Base-by-base conservation (phyloP, 192 early-diverging fungal species). In the Coemansia sp. region DNA sequence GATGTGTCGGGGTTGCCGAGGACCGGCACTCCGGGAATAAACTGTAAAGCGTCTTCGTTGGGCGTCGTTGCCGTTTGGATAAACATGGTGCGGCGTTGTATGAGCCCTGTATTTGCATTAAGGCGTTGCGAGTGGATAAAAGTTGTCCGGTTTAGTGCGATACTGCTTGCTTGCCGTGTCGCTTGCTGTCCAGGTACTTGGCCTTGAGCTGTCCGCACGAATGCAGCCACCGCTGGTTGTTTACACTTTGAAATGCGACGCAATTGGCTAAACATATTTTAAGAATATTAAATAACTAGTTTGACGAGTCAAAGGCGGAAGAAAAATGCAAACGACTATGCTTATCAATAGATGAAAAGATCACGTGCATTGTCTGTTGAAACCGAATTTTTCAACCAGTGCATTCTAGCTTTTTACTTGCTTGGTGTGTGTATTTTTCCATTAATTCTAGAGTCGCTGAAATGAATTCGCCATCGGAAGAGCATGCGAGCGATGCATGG, bases 11-110 rank as follows among this genome's bases (percentile, higher is more conserved):
- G 71, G 6, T 67, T 71, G 35, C 66, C 58, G 61, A 97, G 83
- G 18, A 99, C 93, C 0, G 88, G 78, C 0, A 90, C 88, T 12
- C 97, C 97, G 16, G 97, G 97, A 19, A 93, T 93, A 74, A 99
- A 99, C 81, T 97, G 96, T 65, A 99, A 85, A 5, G 94, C 91
- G 71, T 98, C 93, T 27, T 86, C 82, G 81, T 98, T 98, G 38
- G 97, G 97, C 8, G 97, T 99, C 9, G 85, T 75, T 48, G 93
- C 92, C 9, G 95, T 92, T 66, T 92, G 90, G 53, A 93, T 92
- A 70, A 94, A 94, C 91, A 94, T 93, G 26, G 84, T 75, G 41
- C 83, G 82, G 24, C 48, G 48, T 19, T 49, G 48, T 19, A 10
- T 2, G 48, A 14, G 16, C 16, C 43, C n/a, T 13, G 48, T 45